Evolutionary conservation across 2,329 filamentous ascomycete species (phyloP).

Genomic region (Raffaelea albimanens): DNA sequence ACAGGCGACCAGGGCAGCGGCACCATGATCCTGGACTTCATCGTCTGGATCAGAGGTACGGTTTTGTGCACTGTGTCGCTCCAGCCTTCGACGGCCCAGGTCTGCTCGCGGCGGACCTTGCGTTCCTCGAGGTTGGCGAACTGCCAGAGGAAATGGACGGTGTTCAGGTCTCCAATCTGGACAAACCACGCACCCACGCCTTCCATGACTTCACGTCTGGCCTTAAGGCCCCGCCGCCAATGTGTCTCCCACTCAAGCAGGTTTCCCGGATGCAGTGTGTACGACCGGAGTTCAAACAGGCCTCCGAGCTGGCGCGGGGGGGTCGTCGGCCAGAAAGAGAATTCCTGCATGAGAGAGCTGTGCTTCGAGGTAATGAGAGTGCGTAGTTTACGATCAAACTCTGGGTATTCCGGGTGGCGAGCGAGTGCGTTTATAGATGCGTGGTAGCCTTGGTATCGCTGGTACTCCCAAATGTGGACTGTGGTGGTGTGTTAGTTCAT

Average conservation of each 20-base stretch:
- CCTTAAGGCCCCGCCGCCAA: constrained; percentile 86
- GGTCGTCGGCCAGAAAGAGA: constrained; percentile 98
- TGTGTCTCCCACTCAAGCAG: constrained; percentile 98
- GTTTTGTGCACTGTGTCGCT: constrained; percentile 97
- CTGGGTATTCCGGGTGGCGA: constrained; percentile 70
- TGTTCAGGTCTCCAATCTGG: constrained; percentile 95
- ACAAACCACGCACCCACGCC: constrained; percentile 98
- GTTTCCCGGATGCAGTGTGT: constrained; percentile 92
- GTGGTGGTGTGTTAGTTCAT: too few relatives aligned
- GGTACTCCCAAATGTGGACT: constrained; percentile 99
- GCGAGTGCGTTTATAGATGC: constrained; percentile 80
- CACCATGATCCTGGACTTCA: constrained; percentile 90
- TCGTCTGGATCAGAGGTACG: constrained; percentile 88
- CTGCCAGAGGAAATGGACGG: constrained; percentile 96
- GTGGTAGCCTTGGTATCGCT: constrained; percentile 93
- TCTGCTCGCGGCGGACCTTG: constrained; percentile 81
- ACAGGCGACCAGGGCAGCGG: constrained; percentile 97
- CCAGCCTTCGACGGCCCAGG: constrained; percentile 93
- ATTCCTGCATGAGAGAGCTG: constrained; percentile 95
- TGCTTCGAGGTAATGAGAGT: constrained; percentile 75
- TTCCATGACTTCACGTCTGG: constrained; percentile 94
- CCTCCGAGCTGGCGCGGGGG: constrained; percentile 83
- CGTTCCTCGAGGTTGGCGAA: constrained; percentile 95
- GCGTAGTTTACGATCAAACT: constrained; percentile 78
- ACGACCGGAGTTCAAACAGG: constrained; percentile 91